Evolutionary conservation across 23 red algal genomes (phyloP), one percentile per base, ranked within the genome.

Genomic region (Gracilaria domingensis): DNA sequence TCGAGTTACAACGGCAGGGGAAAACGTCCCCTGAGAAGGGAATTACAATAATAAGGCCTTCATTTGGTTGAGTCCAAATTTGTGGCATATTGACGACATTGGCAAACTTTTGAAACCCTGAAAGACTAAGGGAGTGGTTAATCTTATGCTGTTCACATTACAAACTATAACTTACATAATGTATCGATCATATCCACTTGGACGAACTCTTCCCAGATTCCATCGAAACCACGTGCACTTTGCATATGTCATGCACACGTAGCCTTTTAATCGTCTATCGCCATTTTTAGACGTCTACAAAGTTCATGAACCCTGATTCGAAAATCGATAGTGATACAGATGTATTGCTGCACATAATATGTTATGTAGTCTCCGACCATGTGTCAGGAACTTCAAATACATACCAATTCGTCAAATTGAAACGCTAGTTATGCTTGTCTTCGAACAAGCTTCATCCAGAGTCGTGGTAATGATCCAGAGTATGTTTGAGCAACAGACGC

Each of bases 241-340:
- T 5, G 16, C 64, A 2, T 17, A 69, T 36, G 33, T 32, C 8
- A 3, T 66, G 4, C 25, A n/a, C n/a, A n/a, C n/a, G n/a, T n/a
- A 26, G 60, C 25, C 23, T 66, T 33, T 11, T 66, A 66, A 32
- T 66, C 60, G 13, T 24, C 25, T n/a, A 66, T 13, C 26, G 3
- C 6, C 13, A 32, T 66, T 32, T 6, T 32, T 8, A 37, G 28
- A 36, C 64, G 64, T 37, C 64, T 69, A 13, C 33, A 69, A 34
- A 65, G 32, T 34, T 36, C 16, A 69, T 32, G 16, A 69, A 4
- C 20, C 3, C 30, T 69, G 64, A 69, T 69, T 69, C 64, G 2
- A 11, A 69, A 34, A 13, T 69, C 64, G 64, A 69, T 69, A 69
- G 14, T 32, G 64, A 69, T 69, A 69, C 64, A 69, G 64, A 69